A percentile compares a stretch with the other conserved stretches of the same genome.
These are phyloP conservation scores for Leersia perrieri DNA, from an alignment of 176 grass and related monocot genomes.

Conservation along the genomic window DNA sequence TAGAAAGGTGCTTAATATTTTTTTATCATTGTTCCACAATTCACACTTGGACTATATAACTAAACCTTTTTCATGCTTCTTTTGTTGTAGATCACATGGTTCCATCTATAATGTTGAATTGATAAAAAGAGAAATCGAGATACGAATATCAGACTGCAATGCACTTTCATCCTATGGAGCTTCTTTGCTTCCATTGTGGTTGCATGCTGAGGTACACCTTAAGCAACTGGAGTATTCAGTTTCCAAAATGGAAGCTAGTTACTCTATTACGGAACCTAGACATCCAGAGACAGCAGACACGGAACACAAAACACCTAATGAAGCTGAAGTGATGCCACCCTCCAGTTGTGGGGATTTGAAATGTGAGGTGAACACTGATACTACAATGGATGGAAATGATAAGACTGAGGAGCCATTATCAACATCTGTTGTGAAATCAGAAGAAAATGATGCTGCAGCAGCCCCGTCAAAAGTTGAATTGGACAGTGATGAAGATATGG, in stretches of 20 bases:
- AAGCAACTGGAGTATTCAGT: conserved; percentile 74
- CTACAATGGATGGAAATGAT: conserved; percentile 35
- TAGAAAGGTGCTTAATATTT: conserved; percentile 57
- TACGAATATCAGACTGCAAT: conserved; percentile 84
- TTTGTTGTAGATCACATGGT: conserved; percentile 29
- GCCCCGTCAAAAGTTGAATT: conserved; percentile 36
- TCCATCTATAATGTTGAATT: conserved; percentile 49
- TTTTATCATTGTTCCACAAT: conserved; percentile 26
- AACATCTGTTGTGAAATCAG: conserved; percentile 23
- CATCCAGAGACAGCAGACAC: conserved; percentile 16
- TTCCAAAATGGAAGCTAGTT: conserved; percentile 54
- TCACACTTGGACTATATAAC: conserved; percentile 4
- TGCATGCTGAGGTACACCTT: conserved; percentile 75
- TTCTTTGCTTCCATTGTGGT: conserved; percentile 93
- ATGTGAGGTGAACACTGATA: conserved; percentile 9
- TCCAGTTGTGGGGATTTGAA: conserved; percentile 39
- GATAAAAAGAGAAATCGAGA: conserved; percentile 68
- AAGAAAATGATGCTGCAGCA: conserved; percentile 18
- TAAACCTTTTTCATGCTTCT: conserved; percentile 8
- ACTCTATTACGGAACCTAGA: conserved; percentile 33
- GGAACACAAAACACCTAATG: conserved; percentile 33
- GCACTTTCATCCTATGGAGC: conserved; percentile 71
- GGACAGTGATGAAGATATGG: conserved; percentile 75
- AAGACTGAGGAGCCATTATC: conserved; percentile 22
- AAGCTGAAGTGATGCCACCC: conserved; percentile 27